Conservation (phyloP, 2,329 filamentous ascomycete genomes). For the Tolypocladium inflatum region DNA sequence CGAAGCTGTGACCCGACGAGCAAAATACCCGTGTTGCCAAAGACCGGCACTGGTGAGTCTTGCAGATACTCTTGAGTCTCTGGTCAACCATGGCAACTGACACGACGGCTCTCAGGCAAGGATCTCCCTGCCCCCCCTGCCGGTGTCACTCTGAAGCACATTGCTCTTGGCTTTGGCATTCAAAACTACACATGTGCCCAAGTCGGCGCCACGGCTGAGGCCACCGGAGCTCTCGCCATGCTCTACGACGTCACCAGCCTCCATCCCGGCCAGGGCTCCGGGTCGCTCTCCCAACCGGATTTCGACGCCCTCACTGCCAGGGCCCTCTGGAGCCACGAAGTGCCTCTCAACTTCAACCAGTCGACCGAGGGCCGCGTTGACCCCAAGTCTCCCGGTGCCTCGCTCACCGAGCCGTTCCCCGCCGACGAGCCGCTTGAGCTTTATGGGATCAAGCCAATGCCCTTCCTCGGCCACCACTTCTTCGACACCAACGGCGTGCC, state of each 20-base stretch:
- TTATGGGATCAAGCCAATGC: slow-evolving; percentile 22
- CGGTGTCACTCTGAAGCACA: slow-evolving; percentile 35
- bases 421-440: slow-evolving; percentile 28
- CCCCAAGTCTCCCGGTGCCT: slow-evolving; percentile 27
- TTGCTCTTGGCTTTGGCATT: slow-evolving; percentile 54
- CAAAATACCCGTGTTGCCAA: slow-evolving; percentile 22
- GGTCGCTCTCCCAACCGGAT: slow-evolving; percentile 24
- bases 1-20: not conserved
- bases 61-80: not conserved
- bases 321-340: slow-evolving; percentile 27
- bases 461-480: slow-evolving; percentile 55
- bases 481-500: slow-evolving; percentile 47
- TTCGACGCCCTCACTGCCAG: slow-evolving; percentile 31
- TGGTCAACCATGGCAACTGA: slow-evolving; percentile 6
- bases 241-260: slow-evolving; percentile 47
- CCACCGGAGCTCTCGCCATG: slow-evolving; percentile 48
- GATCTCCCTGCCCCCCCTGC: slow-evolving; percentile 35
- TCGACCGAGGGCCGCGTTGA: slow-evolving; percentile 15
- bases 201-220: slow-evolving; percentile 21
- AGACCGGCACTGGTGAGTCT: slow-evolving; percentile 26
- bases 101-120: slow-evolving; percentile 16
- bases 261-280: slow-evolving; percentile 33
- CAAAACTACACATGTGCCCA: slow-evolving; percentile 59
- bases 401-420: slow-evolving; percentile 35
- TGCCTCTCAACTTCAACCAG: slow-evolving; percentile 39